Evolutionary conservation across 1,284 basidiomycete species (phyloP).

Genomic region (Naganishia sp.): DNA sequence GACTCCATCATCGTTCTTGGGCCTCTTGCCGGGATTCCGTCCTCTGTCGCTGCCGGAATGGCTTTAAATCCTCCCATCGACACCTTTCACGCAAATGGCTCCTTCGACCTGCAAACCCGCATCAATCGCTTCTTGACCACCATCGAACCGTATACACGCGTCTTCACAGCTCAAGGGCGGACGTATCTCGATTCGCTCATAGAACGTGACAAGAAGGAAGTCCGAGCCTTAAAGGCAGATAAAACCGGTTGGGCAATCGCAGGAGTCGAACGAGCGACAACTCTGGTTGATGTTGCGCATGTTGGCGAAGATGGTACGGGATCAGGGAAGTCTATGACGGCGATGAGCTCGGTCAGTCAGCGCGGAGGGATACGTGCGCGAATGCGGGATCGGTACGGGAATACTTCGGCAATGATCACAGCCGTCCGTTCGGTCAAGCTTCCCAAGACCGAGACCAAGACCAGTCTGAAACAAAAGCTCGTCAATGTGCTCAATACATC

Average conservation of each 20-base stretch:
- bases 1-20: neutral
- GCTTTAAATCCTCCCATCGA: constrained; percentile 22
- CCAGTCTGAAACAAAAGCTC: too few species aligned
- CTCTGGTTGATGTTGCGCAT: neutral
- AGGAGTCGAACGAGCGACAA: neutral
- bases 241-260: constrained; percentile 20
- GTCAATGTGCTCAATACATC: constrained; percentile 2
- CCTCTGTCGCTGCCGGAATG: neutral
- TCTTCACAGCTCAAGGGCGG: constrained; percentile 12
- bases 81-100: neutral
- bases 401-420: constrained; percentile 8
- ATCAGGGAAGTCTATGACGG: constrained; percentile 6
- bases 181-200: constrained; percentile 14
- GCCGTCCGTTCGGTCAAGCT: too few species aligned
- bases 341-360: constrained; percentile 24
- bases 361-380: constrained; percentile 15
- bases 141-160: constrained; percentile 12
- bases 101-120: constrained; percentile 17
- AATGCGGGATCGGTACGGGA: constrained; percentile 24
- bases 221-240: constrained; percentile 3
- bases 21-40: constrained; percentile 3
- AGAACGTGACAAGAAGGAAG: constrained; percentile 2
- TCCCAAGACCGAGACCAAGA: neutral
- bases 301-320: neutral
- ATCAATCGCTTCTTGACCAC: constrained; percentile 23